These are phyloP conservation scores for Gastrodia elata DNA, from an alignment of 106 monocot species.

Conservation along the genomic window DNA sequence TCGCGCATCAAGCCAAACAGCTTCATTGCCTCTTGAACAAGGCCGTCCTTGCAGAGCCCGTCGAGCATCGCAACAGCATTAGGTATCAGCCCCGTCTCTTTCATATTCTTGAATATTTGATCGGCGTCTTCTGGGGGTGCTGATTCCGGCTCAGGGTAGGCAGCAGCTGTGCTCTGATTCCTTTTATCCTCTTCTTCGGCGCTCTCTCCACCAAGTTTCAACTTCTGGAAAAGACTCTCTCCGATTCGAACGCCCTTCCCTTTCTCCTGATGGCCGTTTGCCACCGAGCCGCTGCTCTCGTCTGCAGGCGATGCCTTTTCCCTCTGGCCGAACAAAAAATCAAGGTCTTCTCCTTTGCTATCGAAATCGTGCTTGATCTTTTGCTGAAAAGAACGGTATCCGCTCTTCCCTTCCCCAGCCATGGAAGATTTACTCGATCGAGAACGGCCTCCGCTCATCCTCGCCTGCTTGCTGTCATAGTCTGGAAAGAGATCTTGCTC, in stretches of 20 bases:
- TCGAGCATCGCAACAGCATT: slow-evolving; percentile 98
- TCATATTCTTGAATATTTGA: slow-evolving; percentile 88
- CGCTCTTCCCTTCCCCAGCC: slow-evolving; percentile 8
- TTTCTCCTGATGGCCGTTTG: slow-evolving; percentile 9
- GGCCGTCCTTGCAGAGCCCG: slow-evolving; percentile 82
- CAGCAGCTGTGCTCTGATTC: background rate
- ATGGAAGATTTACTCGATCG: slow-evolving; percentile 5
- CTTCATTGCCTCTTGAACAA: slow-evolving; percentile 94
- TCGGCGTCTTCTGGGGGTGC: slow-evolving; percentile 60
- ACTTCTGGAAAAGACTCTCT: slow-evolving; percentile 20
- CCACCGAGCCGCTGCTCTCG: background rate
- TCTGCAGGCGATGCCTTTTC: background rate
- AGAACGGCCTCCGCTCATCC: slow-evolving; percentile 6
- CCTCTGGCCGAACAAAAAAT: background rate
- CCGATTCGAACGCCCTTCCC: slow-evolving; percentile 10
- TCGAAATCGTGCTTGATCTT: background rate
- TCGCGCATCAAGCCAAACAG: slow-evolving; percentile 89
- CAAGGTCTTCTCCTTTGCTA: background rate
- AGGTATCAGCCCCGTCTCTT: slow-evolving; percentile 85
- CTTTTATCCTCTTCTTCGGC: slow-evolving; percentile 6
- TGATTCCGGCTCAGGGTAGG: slow-evolving; percentile 6
- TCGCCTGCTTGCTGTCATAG: slow-evolving; percentile 6
- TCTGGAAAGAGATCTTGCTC: slow-evolving; percentile 22
- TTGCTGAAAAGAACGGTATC: slow-evolving; percentile 14
- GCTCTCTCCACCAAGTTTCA: slow-evolving; percentile 19